Evolutionary conservation across 108 stramenopile genomes (phyloP).

Genomic region (Nitzschia palea): DNA sequence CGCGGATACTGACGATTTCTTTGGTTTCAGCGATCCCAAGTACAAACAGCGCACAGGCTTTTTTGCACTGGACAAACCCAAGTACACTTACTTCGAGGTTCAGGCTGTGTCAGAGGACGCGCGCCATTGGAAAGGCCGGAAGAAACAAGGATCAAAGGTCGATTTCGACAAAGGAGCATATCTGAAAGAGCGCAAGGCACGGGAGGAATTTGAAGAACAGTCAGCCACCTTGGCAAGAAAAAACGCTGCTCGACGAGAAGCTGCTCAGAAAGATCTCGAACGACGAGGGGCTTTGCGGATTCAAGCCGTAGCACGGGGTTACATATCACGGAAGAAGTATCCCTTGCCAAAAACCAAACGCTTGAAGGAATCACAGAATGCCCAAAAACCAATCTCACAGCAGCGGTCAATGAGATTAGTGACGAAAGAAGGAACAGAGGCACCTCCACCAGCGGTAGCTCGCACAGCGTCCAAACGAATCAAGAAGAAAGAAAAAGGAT

Average conservation of each 20-base stretch:
- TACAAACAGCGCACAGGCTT: constrained; percentile 13
- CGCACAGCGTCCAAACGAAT: no score
- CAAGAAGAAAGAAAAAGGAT: neutral
- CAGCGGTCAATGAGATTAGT: neutral
- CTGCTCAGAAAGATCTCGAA: neutral
- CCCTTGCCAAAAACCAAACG: neutral
- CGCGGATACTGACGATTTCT: constrained; percentile 6
- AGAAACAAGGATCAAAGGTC: neutral
- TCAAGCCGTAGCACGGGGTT: neutral
- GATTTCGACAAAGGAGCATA: constrained; percentile 11
- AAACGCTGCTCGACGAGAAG: neutral
- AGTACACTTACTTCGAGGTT: neutral
- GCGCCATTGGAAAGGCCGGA: constrained; percentile 9
- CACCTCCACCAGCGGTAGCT: no score
- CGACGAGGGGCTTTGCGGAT: constrained; percentile 2
- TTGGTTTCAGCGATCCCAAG: neutral
- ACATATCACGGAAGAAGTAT: neutral
- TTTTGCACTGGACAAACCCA: neutral
- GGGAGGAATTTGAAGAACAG: neutral
- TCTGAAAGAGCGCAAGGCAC: constrained; percentile 1
- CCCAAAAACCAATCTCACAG: no score
- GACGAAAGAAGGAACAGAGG: neutral
- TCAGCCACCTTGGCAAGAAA: neutral
- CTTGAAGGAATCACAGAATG: no score
- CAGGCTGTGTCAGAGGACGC: neutral